Evolutionary conservation across 441 rosid species (phyloP).

Genomic region (Mallotus japonicus): DNA sequence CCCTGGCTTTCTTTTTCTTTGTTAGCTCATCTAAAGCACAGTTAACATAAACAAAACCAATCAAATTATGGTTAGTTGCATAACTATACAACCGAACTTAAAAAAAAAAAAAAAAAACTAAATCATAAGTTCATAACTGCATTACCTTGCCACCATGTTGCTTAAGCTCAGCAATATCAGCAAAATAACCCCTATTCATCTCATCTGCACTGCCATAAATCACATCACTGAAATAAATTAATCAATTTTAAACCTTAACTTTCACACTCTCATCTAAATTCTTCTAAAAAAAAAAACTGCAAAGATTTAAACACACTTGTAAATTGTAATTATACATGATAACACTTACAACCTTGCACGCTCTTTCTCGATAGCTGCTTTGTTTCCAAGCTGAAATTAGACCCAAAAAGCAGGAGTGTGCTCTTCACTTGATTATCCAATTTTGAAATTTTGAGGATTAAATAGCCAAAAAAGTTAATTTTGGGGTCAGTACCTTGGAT

Average conservation of each 20-base stretch:
- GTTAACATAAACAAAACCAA: no score
- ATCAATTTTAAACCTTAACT: conserved; percentile 17
- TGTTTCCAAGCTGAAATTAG: conserved; percentile 53
- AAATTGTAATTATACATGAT: background rate
- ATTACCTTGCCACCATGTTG: conserved; percentile 92
- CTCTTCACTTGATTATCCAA: no score
- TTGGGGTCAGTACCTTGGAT: no score
- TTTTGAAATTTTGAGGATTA: no score
- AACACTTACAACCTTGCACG: conserved; percentile 78
- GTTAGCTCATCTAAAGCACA: no score
- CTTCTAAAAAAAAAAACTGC: no score
- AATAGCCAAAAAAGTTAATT: no score
- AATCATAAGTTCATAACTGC: background rate
- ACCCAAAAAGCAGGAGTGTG: background rate
- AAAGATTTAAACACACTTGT: no score
- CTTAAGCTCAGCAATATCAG: conserved; percentile 61
- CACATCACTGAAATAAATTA: conserved; percentile 25
- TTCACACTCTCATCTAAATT: no score
- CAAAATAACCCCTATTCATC: conserved; percentile 84
- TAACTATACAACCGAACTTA: background rate
- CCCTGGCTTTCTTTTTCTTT: no score
- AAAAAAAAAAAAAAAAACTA: background rate
- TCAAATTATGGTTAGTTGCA: background rate
- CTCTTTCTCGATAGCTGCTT: conserved; percentile 69
- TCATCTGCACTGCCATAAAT: conserved; percentile 91